A percentile compares a stretch with the other conserved stretches of the same genome.
Conservation (phyloP, 768 basidiomycete genomes). For the Epithele typhae region DNA sequence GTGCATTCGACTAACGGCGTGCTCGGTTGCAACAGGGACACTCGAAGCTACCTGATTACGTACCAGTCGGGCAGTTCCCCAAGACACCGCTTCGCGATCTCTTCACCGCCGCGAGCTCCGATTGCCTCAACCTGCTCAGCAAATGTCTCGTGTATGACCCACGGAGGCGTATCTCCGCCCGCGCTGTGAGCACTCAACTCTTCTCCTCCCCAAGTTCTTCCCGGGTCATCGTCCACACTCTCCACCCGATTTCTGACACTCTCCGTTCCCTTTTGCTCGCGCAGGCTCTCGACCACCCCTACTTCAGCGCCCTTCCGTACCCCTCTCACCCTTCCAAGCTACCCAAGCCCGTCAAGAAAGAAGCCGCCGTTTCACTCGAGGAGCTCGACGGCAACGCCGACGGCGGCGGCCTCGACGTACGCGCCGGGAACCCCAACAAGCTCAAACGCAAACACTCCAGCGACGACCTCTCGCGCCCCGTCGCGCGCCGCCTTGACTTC, state of each 20-base stretch:
- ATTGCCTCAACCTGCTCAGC: constrained; percentile 77
- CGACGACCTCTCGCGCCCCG: constrained; percentile 46
- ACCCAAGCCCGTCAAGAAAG: constrained; percentile 59
- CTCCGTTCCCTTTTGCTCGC: background rate
- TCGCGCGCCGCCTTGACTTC: constrained; percentile 74
- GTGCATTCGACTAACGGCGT: too few species aligned
- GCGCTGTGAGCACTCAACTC: constrained; percentile 64
- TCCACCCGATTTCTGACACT: too few species aligned
- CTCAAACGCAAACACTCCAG: constrained; percentile 71
- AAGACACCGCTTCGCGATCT: constrained; percentile 78
- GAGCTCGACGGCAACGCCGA: constrained; percentile 77
- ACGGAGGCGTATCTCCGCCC: constrained; percentile 70
- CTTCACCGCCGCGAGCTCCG: constrained; percentile 86
- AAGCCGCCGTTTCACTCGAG: constrained; percentile 56
- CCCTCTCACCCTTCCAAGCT: constrained; percentile 87
- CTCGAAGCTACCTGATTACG: constrained; percentile 85
- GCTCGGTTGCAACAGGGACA: too few species aligned
- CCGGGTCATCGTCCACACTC: too few species aligned
- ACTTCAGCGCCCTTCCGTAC: constrained; percentile 82
- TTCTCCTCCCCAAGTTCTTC: too few species aligned
- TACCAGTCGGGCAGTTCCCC: constrained; percentile 82
- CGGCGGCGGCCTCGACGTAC: constrained; percentile 46
- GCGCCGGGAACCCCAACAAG: constrained; percentile 46
- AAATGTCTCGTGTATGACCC: constrained; percentile 87
- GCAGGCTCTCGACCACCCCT: constrained; percentile 82